phyloP scores from a whole-genome alignment of 768 basidiomycete genomes.

The Tephrocybe sp. region DNA sequence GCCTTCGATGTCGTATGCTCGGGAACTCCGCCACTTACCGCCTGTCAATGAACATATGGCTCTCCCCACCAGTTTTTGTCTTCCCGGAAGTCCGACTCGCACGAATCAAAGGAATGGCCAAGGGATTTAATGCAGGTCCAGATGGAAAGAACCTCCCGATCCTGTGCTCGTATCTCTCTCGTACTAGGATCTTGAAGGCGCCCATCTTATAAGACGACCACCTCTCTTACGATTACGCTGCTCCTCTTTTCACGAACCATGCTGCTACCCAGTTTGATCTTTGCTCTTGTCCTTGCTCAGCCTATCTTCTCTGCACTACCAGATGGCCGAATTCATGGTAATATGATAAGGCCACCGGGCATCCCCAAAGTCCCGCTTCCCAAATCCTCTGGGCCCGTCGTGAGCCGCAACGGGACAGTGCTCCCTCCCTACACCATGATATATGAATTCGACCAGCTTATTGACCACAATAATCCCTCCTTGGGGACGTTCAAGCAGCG shows the following conservation, averaged over 20 bases:
- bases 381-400: slow-evolving; percentile 29
- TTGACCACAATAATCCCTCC: slow-evolving; percentile 51
- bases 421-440: slow-evolving; percentile 43
- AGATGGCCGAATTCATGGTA: slow-evolving; percentile 40
- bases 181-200: no score
- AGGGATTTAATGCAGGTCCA: no score
- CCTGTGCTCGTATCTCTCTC: not conserved
- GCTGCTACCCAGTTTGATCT: not conserved
- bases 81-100: not conserved
- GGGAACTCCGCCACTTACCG: no score
- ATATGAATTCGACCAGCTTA: slow-evolving; percentile 57
- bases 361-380: slow-evolving; percentile 31
- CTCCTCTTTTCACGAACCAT: not conserved
- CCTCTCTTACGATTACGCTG: no score
- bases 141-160: no score
- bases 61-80: not conserved
- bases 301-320: slow-evolving; percentile 22
- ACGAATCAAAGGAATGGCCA: no score
- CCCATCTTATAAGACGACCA: not conserved
- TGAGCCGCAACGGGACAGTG: slow-evolving; percentile 40
- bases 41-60: not conserved
- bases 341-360: slow-evolving; percentile 33
- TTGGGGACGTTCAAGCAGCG: slow-evolving; percentile 74
- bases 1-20: not conserved
- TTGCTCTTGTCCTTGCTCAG: slow-evolving; percentile 17